Percentiles rank a stretch among this genome's conserved stretches.
Evolutionary conservation across 2,329 filamentous ascomycete species (phyloP).

Genomic region (Hirsutella rhossiliensis): DNA sequence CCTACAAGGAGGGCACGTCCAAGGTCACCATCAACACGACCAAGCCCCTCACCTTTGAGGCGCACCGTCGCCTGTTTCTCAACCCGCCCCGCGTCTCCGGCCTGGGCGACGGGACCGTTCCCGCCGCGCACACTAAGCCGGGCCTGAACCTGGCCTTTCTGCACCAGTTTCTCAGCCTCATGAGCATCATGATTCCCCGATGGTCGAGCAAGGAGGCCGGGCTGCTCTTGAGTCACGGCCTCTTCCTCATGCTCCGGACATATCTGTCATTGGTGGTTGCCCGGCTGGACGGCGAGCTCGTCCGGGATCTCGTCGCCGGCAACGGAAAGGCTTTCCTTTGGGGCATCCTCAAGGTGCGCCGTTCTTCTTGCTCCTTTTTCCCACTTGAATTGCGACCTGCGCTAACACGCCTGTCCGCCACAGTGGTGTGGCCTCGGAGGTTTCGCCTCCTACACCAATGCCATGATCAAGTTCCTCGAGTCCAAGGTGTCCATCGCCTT

Average conservation of each 20-base stretch:
- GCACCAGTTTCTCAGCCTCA: slow-evolving; percentile 88
- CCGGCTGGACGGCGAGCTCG: slow-evolving; percentile 87
- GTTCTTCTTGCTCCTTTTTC: neutral
- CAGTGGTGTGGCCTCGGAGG: slow-evolving; percentile 87
- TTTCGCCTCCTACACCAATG: slow-evolving; percentile 92
- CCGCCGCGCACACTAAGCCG: slow-evolving; percentile 81
- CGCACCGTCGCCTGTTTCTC: slow-evolving; percentile 83
- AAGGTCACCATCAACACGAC: slow-evolving; percentile 87
- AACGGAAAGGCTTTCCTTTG: slow-evolving; percentile 79
- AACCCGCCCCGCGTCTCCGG: slow-evolving; percentile 80
- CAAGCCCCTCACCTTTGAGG: slow-evolving; percentile 90
- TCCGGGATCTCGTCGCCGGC: slow-evolving; percentile 88
- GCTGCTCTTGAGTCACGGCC: slow-evolving; percentile 73
- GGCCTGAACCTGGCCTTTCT: slow-evolving; percentile 91
- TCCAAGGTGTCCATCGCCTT: slow-evolving; percentile 98
- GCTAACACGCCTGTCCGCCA: neutral
- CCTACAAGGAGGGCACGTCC: slow-evolving; percentile 75
- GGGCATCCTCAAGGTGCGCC: slow-evolving; percentile 65
- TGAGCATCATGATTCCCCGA: slow-evolving; percentile 95
- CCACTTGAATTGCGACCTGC: neutral
- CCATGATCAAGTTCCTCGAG: slow-evolving; percentile 97
- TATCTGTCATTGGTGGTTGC: slow-evolving; percentile 92
- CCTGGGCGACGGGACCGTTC: slow-evolving; percentile 61
- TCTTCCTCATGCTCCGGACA: slow-evolving; percentile 83
- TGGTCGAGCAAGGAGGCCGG: slow-evolving; percentile 96